Evolutionary conservation across 2,329 filamentous ascomycete genomes (phyloP), one percentile per base, ranked within the genome.

Genomic region (Cladorrhinum sp.): DNA sequence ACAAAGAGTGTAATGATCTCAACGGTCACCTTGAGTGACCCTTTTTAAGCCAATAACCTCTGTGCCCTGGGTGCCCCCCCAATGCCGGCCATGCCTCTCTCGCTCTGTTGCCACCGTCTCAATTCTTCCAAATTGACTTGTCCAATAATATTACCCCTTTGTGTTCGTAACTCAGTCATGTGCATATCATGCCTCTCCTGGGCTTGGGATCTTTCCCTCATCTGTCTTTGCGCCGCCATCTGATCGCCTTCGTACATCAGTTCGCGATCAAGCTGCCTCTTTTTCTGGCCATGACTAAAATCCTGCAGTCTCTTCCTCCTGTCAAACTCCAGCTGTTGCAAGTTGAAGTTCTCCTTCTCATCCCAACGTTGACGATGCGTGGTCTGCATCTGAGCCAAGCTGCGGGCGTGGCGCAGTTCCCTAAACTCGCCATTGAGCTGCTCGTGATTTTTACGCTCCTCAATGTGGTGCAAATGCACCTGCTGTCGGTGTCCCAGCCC

Each of bases 81-180:
- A 24, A 18, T 25, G 25, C 24, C 22, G n/a, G 13, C 23, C 53
- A 27, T 36, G 16, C 50, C 18, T 51, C 29, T 50, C 53, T 62
- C 60, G 36, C 55, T 59, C 63, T 58, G 50, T 48, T 65, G 63
- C 67, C 67, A 68, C 50, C 62, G 41, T 54, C 63, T 64, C 55
- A 68, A 12, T 58, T 68, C 65, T 16, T 65, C 60, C 58, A 67
- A 27, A 25, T 67, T 64, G 2, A 66, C 66, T 49, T 66, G 61
- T 18, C 67, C 67, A 57, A 67, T 67, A 12, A 68, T 58, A 55
- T 67, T 63, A 7, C 66, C 66, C 52, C 66, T 59, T 18, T 64
- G 58, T 20, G 65, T 65, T 51, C 56, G 55, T 38, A 67, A 22
- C 45, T 63, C 63, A 3, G 64, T 66, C 67, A 67, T 67, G 25